These are phyloP conservation scores for Berkeleyomyces basicola DNA, from an alignment of 2,329 filamentous ascomycete genomes.

Conservation along the genomic window DNA sequence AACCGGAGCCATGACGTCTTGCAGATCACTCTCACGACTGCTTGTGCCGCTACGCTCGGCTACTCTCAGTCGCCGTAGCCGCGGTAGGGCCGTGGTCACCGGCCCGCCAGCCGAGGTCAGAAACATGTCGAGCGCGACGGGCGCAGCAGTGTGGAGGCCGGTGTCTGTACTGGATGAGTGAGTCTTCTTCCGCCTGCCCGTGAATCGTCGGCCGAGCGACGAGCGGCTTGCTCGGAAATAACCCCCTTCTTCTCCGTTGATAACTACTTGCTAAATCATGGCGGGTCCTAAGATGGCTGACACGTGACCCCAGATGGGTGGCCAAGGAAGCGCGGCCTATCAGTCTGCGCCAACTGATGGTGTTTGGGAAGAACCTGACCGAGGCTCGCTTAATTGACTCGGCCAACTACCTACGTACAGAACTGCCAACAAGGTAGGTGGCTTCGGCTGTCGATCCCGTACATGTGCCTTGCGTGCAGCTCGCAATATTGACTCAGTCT, in stretches of 20 bases:
- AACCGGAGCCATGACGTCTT: neutral
- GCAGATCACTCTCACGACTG: neutral
- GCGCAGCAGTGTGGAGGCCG: slow-evolving; percentile 39
- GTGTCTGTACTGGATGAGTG: slow-evolving; percentile 50
- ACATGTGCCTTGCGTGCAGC: neutral
- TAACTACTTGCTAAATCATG: neutral
- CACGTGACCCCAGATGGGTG: slow-evolving; percentile 54
- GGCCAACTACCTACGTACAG: slow-evolving; percentile 92
- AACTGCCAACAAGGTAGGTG: slow-evolving; percentile 64
- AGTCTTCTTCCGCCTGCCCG: slow-evolving; percentile 17
- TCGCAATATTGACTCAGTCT: neutral
- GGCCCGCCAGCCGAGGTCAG: neutral
- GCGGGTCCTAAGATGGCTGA: slow-evolving; percentile 14
- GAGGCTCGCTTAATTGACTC: slow-evolving; percentile 80
- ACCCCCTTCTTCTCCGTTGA: neutral
- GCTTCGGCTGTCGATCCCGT: neutral
- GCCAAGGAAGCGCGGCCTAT: slow-evolving; percentile 86
- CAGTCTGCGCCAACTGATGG: slow-evolving; percentile 87
- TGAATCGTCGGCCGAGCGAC: neutral
- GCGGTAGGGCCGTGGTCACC: neutral
- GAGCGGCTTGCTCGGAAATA: neutral
- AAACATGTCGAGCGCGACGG: slow-evolving; percentile 4
- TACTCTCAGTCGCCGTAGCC: neutral
- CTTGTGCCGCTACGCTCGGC: neutral
- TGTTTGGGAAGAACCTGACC: slow-evolving; percentile 86